These are phyloP conservation scores for Podaxis carcinomalis DNA, from an alignment of 768 basidiomycete species.

Conservation along the genomic window DNA sequence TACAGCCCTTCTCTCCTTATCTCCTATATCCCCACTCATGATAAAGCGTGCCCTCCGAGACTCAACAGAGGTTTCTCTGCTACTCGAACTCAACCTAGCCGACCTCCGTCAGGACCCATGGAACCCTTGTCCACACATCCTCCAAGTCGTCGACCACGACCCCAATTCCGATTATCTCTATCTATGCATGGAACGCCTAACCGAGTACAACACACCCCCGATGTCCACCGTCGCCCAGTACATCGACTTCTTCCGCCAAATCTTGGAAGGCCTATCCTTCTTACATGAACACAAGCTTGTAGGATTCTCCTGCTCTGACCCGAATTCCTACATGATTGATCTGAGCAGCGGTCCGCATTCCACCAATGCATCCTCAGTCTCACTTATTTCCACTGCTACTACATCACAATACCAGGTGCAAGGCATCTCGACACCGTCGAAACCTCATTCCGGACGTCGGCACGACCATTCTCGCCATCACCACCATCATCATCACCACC, in stretches of 20 bases:
- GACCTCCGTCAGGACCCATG: constrained; percentile 46
- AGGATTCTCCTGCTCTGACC: constrained; percentile 29
- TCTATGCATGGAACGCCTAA: constrained; percentile 41
- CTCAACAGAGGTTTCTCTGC: constrained; percentile 34
- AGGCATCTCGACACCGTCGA: background rate
- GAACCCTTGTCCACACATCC: constrained; percentile 48
- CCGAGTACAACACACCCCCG: constrained; percentile 40
- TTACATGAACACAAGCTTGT: constrained; percentile 43
- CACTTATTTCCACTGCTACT: background rate
- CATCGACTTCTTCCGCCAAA: constrained; percentile 47
- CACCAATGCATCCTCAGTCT: constrained; percentile 1
- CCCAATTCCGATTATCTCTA: constrained; percentile 26
- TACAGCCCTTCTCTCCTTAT: constrained; percentile 19
- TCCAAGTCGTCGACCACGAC: constrained; percentile 39
- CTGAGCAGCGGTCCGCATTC: constrained; percentile 25
- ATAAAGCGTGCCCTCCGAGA: constrained; percentile 32
- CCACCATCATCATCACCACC: constrained; percentile 10
- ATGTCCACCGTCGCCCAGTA: constrained; percentile 43
- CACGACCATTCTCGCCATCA: background rate
- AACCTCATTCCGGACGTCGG: background rate
- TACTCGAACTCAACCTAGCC: constrained; percentile 39
- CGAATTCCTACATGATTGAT: constrained; percentile 38
- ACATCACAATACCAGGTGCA: background rate
- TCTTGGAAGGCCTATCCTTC: constrained; percentile 46
- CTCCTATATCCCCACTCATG: constrained; percentile 30